These are phyloP conservation scores for Neoboletus magnificus DNA, from an alignment of 768 basidiomycete genomes.

Conservation along the genomic window DNA sequence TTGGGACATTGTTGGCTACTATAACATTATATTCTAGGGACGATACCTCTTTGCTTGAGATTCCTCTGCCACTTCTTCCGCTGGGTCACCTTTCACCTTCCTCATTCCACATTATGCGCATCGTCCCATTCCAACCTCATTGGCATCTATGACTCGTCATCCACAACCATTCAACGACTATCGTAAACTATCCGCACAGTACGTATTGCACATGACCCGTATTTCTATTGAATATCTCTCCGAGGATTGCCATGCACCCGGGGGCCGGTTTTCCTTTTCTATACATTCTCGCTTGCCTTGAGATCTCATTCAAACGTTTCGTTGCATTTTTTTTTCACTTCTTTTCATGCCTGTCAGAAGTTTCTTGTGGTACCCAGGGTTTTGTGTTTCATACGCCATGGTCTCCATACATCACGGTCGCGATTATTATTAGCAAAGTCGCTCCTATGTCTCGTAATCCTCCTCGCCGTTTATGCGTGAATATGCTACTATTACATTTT, in stretches of 20 bases:
- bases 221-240: conserved; percentile 27
- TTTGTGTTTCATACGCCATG: conserved; percentile 12
- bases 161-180: conserved; percentile 14
- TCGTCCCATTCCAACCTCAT: conserved; percentile 2
- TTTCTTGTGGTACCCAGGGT: conserved; percentile 18
- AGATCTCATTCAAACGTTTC: not conserved
- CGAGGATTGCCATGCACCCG: conserved; percentile 6
- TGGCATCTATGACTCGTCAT: conserved; percentile 28
- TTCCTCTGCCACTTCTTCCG: conserved; percentile 5
- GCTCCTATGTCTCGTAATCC: conserved; percentile 15
- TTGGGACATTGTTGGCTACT: conserved; percentile 35
- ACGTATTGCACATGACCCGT: conserved; percentile 29
- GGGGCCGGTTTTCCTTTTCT: not conserved
- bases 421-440: conserved; percentile 22
- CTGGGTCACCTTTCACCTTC: conserved; percentile 13
- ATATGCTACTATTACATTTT: conserved; percentile 7
- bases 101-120: conserved; percentile 5
- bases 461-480: conserved; percentile 17
- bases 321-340: conserved; percentile 1
- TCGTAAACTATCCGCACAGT: conserved; percentile 25
- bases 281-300: not conserved
- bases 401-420: conserved; percentile 14
- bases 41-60: conserved; percentile 29
- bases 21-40: conserved; percentile 37
- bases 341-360: not conserved